Base-by-base conservation (phyloP, 2,329 filamentous ascomycete genomes). In the Aspergillus intermedius region DNA sequence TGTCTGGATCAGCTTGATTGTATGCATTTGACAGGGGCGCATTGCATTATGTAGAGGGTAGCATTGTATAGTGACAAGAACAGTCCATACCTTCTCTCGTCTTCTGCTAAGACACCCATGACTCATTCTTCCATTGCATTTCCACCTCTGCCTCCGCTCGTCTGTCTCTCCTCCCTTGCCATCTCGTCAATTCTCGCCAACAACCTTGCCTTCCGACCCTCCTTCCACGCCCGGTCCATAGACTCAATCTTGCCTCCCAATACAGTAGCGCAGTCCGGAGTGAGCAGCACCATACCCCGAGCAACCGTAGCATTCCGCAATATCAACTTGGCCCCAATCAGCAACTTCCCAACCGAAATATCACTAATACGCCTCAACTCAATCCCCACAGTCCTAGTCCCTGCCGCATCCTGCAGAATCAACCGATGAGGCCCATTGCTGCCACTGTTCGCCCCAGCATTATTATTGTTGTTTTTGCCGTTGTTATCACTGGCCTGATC, bases 191-290 rank as follows among this genome's bases (percentile, higher is more conserved):
- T 78, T 10, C 76, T 79, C 45, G 80, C 78, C 62, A 81, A 83
- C 51, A 97, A 67, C 54, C 81, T 79, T 44, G 76, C 77, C 66
- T 95, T 83, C 54, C 87, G 78, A 2, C 81, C 82, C 12, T 83
- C 81, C 42, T 77, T 76, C 91, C 91, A 97, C 6, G 76, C 76
- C 62, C 81, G 84, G 62, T 97, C 88, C 76, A 90, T 81, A 0
- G 74, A 75, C 47, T 96, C 90, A 41, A 97, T 79, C 71, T 88
- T 94, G 0, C 93, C 93, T 2, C 93, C 93, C n/a, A 96, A 69
- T 2, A 95, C 63, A n/a, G 80, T 77, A 47, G 82, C 84, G 49
- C 68, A 82, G 2, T 72, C 73, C 1, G 88, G 83, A 53, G 89
- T 84, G 17, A 98, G 73, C 67, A 97, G 71, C n/a, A 95, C 61